Evolutionary conservation across 1,284 basidiomycete genomes (phyloP), one percentile per base, ranked within the genome.

Genomic region (Apiotrichum gracile): DNA sequence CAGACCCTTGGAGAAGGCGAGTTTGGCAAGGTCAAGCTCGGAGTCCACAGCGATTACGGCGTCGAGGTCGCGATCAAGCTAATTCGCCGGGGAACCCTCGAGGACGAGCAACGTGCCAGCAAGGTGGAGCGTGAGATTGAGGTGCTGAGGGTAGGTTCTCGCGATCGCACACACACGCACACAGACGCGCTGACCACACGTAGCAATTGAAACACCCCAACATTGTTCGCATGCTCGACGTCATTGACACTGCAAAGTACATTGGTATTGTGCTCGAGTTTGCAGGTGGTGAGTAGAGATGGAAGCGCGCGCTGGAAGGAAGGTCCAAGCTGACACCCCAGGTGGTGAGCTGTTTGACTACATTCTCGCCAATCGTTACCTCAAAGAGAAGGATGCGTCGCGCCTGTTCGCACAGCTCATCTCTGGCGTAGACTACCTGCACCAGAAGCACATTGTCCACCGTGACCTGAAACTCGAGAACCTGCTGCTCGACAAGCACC

Each of bases 1-100:
- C 91, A 96, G 74, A 97, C 92, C 0, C 81, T 97, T 13, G 93
- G 96, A 42, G 94, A 99, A 75, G 96, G 96, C 64, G 96, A 99
- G 78, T 98, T 98, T 71, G 96, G 94, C 52, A 99, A 99, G 74
- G 94, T 99, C 77, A 99, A 98, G 74, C 84, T 99, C 25, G 96
- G 96, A 10, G 81, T 99, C 43, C 94, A 98, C 73, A 81, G 80
- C 61, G 86, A 90, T 61, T 97, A 88, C 84, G 94, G 92, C 26
- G 93, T 97, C 73, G 94, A 98, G 73, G 93, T 97, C n/a, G 96
- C 96, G 16, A 92, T 98, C 72, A 99, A 99, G 79, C 81, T 99
- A 61, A 97, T 98, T 68, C 84, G 93, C 57, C 79, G 92, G 45
- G 91, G 92, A 31, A 96, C 88, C 73, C 85, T 98, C 55, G 93